These are phyloP conservation scores for Tricholoma bakamatsutake DNA, from an alignment of 768 basidiomycete species.

Conservation along the genomic window DNA sequence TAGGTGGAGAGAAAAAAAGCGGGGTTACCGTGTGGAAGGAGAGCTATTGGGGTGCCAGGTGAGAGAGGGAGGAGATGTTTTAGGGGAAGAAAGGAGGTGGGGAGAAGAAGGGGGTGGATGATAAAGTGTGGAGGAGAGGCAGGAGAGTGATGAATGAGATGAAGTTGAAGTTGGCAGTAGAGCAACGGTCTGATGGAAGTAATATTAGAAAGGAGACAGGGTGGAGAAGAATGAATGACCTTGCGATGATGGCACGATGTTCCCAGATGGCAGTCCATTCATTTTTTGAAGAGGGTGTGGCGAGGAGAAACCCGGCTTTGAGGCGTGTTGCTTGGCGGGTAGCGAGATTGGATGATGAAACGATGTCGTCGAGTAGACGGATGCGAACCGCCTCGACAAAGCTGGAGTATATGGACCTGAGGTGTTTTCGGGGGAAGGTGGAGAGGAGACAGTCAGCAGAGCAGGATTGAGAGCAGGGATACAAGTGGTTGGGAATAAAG, in stretches of 20 bases:
- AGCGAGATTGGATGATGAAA: constrained; percentile 27
- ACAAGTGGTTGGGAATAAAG: no score
- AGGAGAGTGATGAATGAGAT: constrained; percentile 28
- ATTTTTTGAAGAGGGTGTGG: constrained; percentile 33
- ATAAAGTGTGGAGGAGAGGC: constrained; percentile 38
- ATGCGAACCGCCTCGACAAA: constrained; percentile 64
- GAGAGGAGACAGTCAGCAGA: no score
- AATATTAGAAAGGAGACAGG: neutral
- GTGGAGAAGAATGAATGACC: constrained; percentile 25
- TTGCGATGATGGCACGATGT: constrained; percentile 38
- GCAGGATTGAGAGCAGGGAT: constrained; percentile 52
- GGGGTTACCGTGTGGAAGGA: constrained; percentile 67
- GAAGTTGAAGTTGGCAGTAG: constrained; percentile 54
- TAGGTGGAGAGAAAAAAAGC: constrained; percentile 73
- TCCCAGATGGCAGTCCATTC: constrained; percentile 70
- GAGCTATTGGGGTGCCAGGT: constrained; percentile 59
- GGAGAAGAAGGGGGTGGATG: constrained; percentile 55
- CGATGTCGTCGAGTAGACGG: constrained; percentile 48
- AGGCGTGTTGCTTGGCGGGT: constrained; percentile 40
- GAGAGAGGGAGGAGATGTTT: constrained; percentile 35
- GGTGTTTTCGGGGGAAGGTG: constrained; percentile 37
- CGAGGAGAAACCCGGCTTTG: constrained; percentile 60
- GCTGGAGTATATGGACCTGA: constrained; percentile 37
- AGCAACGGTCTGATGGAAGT: no score
- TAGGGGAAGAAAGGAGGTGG: constrained; percentile 56